Evolutionary conservation across 495 filamentous ascomycete species (phyloP).

Genomic region (Neurospora sp.): DNA sequence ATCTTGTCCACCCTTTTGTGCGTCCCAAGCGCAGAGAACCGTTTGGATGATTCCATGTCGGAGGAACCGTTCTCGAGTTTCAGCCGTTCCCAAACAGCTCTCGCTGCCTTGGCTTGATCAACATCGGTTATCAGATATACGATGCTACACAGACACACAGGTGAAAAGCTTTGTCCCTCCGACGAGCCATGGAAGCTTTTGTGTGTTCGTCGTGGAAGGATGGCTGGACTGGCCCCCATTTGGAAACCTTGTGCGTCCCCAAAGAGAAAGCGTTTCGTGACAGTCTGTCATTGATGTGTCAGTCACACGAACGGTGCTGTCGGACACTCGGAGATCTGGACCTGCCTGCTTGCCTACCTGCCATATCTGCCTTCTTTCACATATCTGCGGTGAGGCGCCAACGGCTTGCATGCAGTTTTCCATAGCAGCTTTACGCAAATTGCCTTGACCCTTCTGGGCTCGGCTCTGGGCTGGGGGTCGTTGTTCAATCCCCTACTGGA

Average conservation of each 20-base stretch:
- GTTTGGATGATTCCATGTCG: not conserved
- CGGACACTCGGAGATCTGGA: not conserved
- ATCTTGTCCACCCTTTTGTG: not conserved
- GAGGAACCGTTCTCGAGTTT: not conserved
- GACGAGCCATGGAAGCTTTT: not conserved
- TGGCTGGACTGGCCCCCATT: not conserved
- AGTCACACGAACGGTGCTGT: not conserved
- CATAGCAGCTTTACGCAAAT: not conserved
- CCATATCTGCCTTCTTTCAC: not conserved
- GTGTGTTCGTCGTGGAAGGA: not conserved
- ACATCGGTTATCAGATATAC: not conserved
- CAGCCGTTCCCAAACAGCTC: not conserved
- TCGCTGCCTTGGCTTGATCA: not conserved
- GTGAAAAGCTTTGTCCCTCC: not conserved
- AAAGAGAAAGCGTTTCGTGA: not conserved
- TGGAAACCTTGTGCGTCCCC: not conserved
- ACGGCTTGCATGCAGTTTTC: not conserved
- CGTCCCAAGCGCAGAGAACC: not conserved
- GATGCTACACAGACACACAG: not conserved
- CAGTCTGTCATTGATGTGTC: not conserved
- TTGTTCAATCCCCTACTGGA: not conserved
- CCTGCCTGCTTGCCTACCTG: not conserved
- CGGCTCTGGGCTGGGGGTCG: not conserved
- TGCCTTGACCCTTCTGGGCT: not conserved
- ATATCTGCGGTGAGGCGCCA: not conserved